Base-by-base conservation (phyloP, 129 eudicot species). In the Artemisia annua region DNA sequence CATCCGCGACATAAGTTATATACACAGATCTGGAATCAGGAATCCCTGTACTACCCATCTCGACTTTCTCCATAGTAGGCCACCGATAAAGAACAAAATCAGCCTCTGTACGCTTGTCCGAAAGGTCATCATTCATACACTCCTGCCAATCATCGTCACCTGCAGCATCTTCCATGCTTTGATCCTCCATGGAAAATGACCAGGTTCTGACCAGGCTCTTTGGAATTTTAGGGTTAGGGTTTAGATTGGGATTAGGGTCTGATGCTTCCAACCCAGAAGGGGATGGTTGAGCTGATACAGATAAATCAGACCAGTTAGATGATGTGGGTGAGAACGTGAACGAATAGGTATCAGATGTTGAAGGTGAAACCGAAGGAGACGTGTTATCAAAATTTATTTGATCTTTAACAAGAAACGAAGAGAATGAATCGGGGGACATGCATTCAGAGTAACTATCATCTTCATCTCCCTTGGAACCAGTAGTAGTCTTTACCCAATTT, bases 341-440 rank as follows among this genome's bases (percentile, higher is more conserved):
- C 1, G 96, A 87, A 72, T 88, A 86, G 74, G 80, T 73, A 9
- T 84, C 96, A 24, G 97, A 95, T 51, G 89, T 88, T 68, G 97
- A 86, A 72, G 99, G 97, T n/a, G 98, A 93, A 54, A 81, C 74
- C 6, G 88, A 92, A 19, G 96, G 95, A 10, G 98, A 93, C 8
- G 82, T 80, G 11, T 63, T 77, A 56, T 73, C 74, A 28, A 90
- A 90, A 57, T 83, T 84, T 49, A 77, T 71, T 15, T 85, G 70
- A 68, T 76, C 92, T 12, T 68, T 78, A 48, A 79, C 88, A 22
- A 73, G 84, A 76, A 72, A 77, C 24, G 83, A 74, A 63, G 91
- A 80, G 44, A 84, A 79, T 14, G 96, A 85, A 14, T 85, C 85
- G 3, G 85, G 86, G 70, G 88, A 85, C 66, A 81, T 48, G 67